phyloP scores from a whole-genome alignment of 768 basidiomycete species.

The Auricularia sp. region DNA sequence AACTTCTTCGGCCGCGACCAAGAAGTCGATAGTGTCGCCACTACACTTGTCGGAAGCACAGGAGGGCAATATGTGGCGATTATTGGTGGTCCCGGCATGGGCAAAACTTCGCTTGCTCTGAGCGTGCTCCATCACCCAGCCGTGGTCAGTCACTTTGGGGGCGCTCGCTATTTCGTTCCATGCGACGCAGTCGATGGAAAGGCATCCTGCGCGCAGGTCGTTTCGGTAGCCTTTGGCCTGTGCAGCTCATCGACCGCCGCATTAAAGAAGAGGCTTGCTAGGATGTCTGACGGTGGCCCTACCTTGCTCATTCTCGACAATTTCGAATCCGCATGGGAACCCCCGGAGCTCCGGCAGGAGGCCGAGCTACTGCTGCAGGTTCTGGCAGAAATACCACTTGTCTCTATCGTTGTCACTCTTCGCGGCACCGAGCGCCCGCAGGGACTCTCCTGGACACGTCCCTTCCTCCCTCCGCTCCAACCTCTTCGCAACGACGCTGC shows the following conservation, averaged over 20 bases:
- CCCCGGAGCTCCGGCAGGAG: background rate
- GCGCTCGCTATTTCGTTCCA: conserved; percentile 23
- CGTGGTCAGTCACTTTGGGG: conserved; percentile 17
- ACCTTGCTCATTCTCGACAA: background rate
- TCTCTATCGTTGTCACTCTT: background rate
- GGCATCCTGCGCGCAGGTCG: background rate
- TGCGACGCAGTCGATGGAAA: conserved; percentile 15
- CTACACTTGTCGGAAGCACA: background rate
- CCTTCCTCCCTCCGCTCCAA: background rate
- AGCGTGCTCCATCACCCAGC: conserved; percentile 20
- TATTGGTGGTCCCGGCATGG: conserved; percentile 27
- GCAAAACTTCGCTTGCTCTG: conserved; percentile 30
- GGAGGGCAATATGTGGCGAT: conserved; percentile 7
- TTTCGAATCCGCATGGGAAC: conserved; percentile 1
- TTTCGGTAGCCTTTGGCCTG: background rate
- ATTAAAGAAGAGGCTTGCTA: background rate
- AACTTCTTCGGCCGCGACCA: background rate
- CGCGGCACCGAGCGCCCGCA: background rate
- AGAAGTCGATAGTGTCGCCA: background rate
- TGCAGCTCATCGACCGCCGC: background rate
- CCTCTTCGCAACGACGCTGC: background rate
- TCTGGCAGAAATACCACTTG: background rate
- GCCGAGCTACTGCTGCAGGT: background rate
- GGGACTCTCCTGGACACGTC: background rate
- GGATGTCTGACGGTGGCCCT: conserved; percentile 11